A percentile compares a stretch with the other conserved stretches of the same genome.
These are phyloP conservation scores for Starmerella bombi DNA, from an alignment of 805 yeast genomes.

Conservation along the genomic window DNA sequence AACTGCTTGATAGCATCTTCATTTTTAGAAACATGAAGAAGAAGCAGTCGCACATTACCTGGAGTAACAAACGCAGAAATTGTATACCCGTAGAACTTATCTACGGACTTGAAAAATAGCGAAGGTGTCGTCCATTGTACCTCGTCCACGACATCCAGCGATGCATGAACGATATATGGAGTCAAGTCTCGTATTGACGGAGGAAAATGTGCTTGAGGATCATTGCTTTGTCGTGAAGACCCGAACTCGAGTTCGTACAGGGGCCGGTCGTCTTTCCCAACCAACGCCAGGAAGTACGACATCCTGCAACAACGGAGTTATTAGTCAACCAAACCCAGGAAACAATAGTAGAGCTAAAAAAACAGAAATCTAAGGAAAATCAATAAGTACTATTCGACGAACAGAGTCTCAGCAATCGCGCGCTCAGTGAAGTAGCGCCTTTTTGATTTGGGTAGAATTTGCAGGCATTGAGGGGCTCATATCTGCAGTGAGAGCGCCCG, in stretches of 20 bases:
- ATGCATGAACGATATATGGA: conserved; percentile 79
- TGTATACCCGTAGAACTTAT: conserved; percentile 67
- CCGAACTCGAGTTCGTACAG: conserved; percentile 80
- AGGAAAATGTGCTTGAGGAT: conserved; percentile 51
- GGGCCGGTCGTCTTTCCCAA: conserved; percentile 78
- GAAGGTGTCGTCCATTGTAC: conserved; percentile 62
- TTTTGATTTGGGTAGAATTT: no score
- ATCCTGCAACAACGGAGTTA: neutral
- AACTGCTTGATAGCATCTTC: conserved; percentile 75
- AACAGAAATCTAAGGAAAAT: no score
- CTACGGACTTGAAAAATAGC: conserved; percentile 63
- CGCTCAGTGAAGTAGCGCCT: no score
- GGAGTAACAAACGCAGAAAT: conserved; percentile 82
- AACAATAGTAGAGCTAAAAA: no score
- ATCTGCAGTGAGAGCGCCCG: no score
- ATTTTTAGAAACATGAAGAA: conserved; percentile 48
- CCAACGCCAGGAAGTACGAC: conserved; percentile 80
- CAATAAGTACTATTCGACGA: no score
- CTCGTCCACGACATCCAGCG: conserved; percentile 85
- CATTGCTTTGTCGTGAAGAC: conserved; percentile 51
- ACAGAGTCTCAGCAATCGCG: no score
- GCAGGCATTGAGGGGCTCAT: no score
- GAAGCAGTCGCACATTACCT: conserved; percentile 69
- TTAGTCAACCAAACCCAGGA: no score
- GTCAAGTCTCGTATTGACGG: conserved; percentile 61